Base-by-base conservation (phyloP, 805 yeast species). In the Candida ponderosae region DNA sequence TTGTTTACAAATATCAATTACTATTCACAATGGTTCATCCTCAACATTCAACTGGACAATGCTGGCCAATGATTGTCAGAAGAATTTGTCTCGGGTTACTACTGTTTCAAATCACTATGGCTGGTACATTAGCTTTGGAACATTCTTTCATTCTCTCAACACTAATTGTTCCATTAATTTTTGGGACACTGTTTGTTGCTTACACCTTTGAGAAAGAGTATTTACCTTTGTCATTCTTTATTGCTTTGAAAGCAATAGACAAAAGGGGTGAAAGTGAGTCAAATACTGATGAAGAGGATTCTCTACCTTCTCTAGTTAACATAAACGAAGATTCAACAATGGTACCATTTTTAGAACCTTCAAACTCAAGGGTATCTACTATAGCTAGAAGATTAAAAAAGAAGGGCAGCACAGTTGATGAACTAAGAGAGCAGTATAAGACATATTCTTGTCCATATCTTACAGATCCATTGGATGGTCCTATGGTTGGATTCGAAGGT, bases 21-120 rank as follows among this genome's bases (percentile, higher is more conserved):
- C 63, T 93, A 40, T 90, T 85, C 55, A 81, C 96, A 0, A 84
- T 93, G 70, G 89, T 87, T 29, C 97, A 90, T 58, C 89, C 95
- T 4, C 96, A 93, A 32, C 98, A 90, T 62, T 88, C 97, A 0
- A 93, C 96, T 0, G 98, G 97, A 1, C 85, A 83, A 54, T 89
- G 89, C 3, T 90, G 97, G 97, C 95, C 96, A 1, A 67, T 89
- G 45, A 79, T 90, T 7, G 81, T 84, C 50, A 70, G 96, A 51
- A 70, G 98, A 46, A 78, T 89, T 0, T 76, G 84, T 38, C 51
- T 88, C 34, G 97, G 97, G 0, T 60, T 90, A 23, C 60, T 84
- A 19, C 66, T 90, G 16, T 87, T 93, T 57, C 98, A 93, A 57
- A 60, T 90, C 35, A 87, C 96, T 27, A 88, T 89, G 86, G 90